These are phyloP conservation scores for Xylaria sp. DNA, from an alignment of 2,329 filamentous ascomycete genomes.

Conservation along the genomic window DNA sequence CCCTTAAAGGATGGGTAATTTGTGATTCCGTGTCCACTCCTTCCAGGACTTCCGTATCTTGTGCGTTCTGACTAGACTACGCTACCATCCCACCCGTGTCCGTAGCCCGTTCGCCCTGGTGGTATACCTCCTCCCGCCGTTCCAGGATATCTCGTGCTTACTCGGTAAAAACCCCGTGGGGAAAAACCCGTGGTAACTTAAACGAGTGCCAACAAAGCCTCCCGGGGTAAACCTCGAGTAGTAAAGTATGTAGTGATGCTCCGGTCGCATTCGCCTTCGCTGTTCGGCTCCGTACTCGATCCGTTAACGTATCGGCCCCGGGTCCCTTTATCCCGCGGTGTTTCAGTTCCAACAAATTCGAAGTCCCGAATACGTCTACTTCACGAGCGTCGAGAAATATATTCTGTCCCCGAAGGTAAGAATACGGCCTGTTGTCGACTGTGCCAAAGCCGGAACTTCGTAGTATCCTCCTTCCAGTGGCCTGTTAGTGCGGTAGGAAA, in stretches of 20 bases:
- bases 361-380: no score
- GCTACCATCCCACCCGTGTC: not conserved
- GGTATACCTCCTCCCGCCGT: not conserved
- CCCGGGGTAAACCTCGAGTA: not conserved
- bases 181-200: not conserved
- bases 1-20: no score
- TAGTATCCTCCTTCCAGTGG: not conserved
- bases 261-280: not conserved
- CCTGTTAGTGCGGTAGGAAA: not conserved
- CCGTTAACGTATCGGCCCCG: no score
- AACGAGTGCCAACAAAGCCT: no score
- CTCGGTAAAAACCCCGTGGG: not conserved
- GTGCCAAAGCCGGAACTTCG: constrained; percentile 5
- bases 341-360: no score
- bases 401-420: not conserved
- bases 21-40: not conserved
- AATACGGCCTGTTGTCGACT: constrained; percentile 9
- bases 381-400: no score
- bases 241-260: not conserved
- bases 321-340: no score
- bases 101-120: not conserved
- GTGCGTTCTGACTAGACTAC: not conserved
- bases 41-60: not conserved
- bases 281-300: not conserved
- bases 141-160: not conserved